Evolutionary conservation across 2,329 filamentous ascomycete genomes (phyloP).

Genomic region (Cercospora sp.): DNA sequence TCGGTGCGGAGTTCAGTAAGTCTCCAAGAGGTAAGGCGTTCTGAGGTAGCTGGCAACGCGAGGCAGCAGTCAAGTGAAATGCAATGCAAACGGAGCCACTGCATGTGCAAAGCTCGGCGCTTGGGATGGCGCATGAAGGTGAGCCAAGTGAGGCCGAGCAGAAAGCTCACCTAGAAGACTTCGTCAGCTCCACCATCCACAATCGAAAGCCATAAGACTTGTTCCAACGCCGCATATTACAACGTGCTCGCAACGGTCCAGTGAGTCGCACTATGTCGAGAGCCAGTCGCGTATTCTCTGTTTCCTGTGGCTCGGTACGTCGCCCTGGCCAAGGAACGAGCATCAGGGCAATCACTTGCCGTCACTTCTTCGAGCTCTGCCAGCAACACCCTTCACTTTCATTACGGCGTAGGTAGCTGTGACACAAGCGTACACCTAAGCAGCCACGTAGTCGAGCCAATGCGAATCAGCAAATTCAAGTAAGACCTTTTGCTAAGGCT

Average conservation of each 20-base stretch:
- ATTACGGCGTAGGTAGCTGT: not conserved
- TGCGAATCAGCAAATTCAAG: not conserved
- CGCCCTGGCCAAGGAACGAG: not conserved
- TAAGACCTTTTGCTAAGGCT: not conserved
- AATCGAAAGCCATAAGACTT: not conserved
- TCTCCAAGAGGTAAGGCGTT: not conserved
- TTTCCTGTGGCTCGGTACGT: not conserved
- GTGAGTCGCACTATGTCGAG: not conserved
- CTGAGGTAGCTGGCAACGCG: not conserved
- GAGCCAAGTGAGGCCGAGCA: constrained; percentile 1
- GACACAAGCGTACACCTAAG: not conserved
- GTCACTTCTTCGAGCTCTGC: not conserved
- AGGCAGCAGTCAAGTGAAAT: not conserved
- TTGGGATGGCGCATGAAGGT: not conserved
- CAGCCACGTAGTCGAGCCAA: not conserved
- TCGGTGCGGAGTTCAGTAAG: not conserved
- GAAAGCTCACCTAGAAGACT: not conserved
- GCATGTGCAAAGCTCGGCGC: not conserved
- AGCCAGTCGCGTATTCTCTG: not conserved
- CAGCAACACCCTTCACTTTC: not conserved
- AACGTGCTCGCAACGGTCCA: not conserved
- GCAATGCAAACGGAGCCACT: not conserved
- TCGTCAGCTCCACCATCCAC: not conserved
- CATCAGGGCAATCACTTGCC: not conserved
- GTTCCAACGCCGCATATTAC: not conserved